Base-by-base conservation (phyloP, 106 monocot species). In the Dendrobium chrysotoxum region DNA sequence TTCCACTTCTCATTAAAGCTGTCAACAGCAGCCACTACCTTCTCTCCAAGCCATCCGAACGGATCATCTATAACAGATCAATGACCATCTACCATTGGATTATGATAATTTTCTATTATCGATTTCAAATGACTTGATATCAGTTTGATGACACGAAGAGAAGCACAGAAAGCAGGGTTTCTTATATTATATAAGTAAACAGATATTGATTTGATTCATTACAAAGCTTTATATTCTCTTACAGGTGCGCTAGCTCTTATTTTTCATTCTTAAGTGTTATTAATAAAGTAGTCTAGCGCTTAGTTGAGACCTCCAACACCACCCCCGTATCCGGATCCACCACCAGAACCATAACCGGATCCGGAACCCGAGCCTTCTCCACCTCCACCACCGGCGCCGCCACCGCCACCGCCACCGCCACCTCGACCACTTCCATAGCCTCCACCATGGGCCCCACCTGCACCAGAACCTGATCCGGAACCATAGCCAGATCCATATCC, bases 401-500 rank as follows among this genome's bases (percentile, higher is more conserved):
- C 79, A 21, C 79, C 79, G 13, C 18, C 30, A 18, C 78, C 65
- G 65, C 79, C 79, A 1, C 65, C 65, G 0, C 66, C 65, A 0
- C 65, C 55, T 2, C 53, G 55, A 2, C 77, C 78, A 13, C 64
- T 54, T 8, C 79, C 79, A 26, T 57, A 38, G 9, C 42, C 42
- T 11, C 65, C 65, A 1, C 79, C 79, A 26, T 39, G 23, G 42
- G 40, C 79, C 10, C 15, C 41, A 13, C 79, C 79, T 13, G 12
- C 30, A 0, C 79, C 79, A 8, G 4, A 16, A 4, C 78, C 78
- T 20, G 30, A 7, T 28, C 78, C 78, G 21, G 30, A 40, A 10
- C 79, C 79, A n/a, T 28, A 28, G 40, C 79, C 79, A 0, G 23
- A 65, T 6, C 79, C 79, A 7, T 18, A 79, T 11, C 79, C 79